phyloP scores from a whole-genome alignment of 1,139 yeast genomes.

The Pichia kudriavzevii region DNA sequence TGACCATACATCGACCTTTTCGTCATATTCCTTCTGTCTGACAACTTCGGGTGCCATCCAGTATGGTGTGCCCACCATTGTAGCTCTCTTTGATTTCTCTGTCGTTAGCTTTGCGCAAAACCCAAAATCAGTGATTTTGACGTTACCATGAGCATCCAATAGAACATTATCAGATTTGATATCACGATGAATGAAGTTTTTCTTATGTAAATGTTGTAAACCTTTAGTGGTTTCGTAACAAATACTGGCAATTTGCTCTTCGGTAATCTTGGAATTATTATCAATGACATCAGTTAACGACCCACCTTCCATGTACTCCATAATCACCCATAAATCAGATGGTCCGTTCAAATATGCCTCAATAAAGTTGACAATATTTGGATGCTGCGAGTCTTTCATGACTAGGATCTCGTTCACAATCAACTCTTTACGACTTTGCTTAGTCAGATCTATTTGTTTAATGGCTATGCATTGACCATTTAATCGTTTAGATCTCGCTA shows the following conservation, averaged over 20 bases:
- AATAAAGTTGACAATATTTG: constrained; percentile 86
- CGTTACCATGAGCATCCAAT: constrained; percentile 78
- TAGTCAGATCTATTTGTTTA: constrained; percentile 89
- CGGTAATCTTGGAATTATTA: constrained; percentile 56
- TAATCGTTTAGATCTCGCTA: constrained; percentile 63
- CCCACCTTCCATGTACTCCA: constrained; percentile 95
- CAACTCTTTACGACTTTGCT: constrained; percentile 90
- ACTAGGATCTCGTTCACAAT: constrained; percentile 91
- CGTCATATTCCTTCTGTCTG: constrained; percentile 92
- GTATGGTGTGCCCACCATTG: constrained; percentile 98
- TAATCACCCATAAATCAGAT: constrained; percentile 75
- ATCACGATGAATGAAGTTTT: constrained; percentile 91
- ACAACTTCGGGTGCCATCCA: constrained; percentile 99
- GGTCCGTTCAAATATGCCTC: constrained; percentile 74
- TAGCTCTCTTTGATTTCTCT: constrained; percentile 87
- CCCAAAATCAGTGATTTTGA: constrained; percentile 95
- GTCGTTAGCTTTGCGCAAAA: constrained; percentile 95
- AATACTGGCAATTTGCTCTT: constrained; percentile 80
- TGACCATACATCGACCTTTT: constrained; percentile 97
- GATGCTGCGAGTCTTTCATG: constrained; percentile 89
- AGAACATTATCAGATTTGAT: constrained; percentile 92
- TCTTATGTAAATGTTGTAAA: constrained; percentile 80
- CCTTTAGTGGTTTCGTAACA: constrained; percentile 91
- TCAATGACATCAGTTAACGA: constrained; percentile 87
- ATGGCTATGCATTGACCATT: constrained; percentile 63